Conservation (phyloP, 306 rosid species). For the Gleditsia sinensis region DNA sequence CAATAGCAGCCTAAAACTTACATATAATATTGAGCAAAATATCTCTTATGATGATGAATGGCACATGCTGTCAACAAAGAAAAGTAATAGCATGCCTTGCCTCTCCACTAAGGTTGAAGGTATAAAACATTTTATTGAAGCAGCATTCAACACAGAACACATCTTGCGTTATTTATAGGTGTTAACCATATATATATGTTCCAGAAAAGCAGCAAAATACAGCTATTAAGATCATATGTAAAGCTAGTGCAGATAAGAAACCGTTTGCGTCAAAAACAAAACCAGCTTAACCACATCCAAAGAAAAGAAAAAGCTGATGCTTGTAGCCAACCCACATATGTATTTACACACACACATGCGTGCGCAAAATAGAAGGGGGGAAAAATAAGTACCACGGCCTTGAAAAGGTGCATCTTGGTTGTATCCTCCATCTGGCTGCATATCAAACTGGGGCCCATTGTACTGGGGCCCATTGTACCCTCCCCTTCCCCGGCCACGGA, state of each 20-base stretch:
- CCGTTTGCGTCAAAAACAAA: not conserved
- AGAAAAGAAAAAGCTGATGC: not conserved
- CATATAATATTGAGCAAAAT: conserved; percentile 16
- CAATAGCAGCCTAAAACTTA: no score
- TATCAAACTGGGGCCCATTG: conserved; percentile 58
- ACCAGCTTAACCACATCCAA: not conserved
- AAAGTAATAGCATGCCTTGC: not conserved
- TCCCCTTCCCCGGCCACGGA: conserved; percentile 92
- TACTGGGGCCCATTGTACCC: no score
- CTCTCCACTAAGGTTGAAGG: not conserved
- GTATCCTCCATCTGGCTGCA: conserved; percentile 78
- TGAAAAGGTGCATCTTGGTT: conserved; percentile 64
- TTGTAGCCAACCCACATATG: not conserved
- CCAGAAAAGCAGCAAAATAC: no score
- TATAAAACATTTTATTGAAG: not conserved
- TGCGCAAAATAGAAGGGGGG: not conserved
- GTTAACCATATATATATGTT: not conserved
- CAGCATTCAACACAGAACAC: not conserved
- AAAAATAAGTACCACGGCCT: conserved; percentile 64
- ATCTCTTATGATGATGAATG: not conserved
- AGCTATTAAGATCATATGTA: not conserved
- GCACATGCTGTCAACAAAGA: not conserved
- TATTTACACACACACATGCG: not conserved
- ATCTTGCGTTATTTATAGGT: not conserved
- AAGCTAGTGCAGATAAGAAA: not conserved